These are phyloP conservation scores for Torulaspora quercuum DNA, from an alignment of 805 yeast species.

Conservation along the genomic window DNA sequence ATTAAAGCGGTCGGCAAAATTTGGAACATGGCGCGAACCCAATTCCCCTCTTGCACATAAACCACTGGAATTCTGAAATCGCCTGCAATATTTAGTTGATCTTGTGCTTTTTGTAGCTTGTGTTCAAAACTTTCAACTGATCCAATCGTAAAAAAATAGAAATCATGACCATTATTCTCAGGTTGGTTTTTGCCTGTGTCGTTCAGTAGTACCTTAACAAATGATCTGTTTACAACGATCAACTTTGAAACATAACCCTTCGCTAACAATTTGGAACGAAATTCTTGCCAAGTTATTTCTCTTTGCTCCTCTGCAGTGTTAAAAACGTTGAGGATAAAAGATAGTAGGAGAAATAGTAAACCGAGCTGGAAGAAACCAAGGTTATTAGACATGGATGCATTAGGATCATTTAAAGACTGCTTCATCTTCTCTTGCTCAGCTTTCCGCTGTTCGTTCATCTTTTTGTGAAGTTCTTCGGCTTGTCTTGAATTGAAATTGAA, in stretches of 20 bases:
- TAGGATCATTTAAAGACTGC: slow-evolving; percentile 32
- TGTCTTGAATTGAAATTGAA: slow-evolving; percentile 18
- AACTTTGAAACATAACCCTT: slow-evolving; percentile 73
- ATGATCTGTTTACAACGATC: slow-evolving; percentile 69
- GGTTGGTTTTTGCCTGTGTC: slow-evolving; percentile 55
- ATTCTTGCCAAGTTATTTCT: slow-evolving; percentile 90
- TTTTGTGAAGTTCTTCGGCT: slow-evolving; percentile 17
- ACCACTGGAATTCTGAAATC: slow-evolving; percentile 75
- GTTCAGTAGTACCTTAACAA: slow-evolving; percentile 68
- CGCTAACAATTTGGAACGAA: slow-evolving; percentile 67
- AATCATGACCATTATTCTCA: slow-evolving; percentile 33
- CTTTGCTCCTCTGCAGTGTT: slow-evolving; percentile 35
- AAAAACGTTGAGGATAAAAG: slow-evolving; percentile 34
- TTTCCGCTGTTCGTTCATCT: slow-evolving; percentile 18
- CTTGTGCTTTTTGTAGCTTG: slow-evolving; percentile 71
- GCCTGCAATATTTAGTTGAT: slow-evolving; percentile 57
- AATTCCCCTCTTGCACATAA: slow-evolving; percentile 68
- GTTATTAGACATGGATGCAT: slow-evolving; percentile 33
- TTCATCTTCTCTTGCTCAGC: slow-evolving; percentile 16
- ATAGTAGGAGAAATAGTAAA: slow-evolving; percentile 32
- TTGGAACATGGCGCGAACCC: slow-evolving; percentile 60
- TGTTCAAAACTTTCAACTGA: slow-evolving; percentile 85
- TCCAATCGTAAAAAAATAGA: slow-evolving; percentile 72
- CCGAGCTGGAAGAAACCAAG: slow-evolving; percentile 38
- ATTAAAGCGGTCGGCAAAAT: slow-evolving; percentile 85